Base-by-base conservation (phyloP, 345 rosid species). In the Cochlearia excelsa region DNA sequence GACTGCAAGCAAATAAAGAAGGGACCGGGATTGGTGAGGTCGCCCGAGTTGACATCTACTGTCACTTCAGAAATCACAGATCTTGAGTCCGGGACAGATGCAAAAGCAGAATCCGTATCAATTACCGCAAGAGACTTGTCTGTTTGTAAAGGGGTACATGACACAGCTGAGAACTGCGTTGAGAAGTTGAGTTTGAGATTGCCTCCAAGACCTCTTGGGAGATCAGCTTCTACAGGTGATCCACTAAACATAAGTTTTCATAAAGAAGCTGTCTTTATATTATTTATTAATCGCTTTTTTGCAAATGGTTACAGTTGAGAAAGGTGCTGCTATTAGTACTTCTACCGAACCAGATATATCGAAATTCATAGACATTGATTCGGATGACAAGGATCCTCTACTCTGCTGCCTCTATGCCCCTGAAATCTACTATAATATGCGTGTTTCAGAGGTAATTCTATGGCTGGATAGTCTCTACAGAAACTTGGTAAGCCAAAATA, bases 321-420 rank as follows among this genome's bases (percentile, higher is more conserved):
- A 69, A 66, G 61, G 53, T 52, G 59, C 30, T 41, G 50, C 70
- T 64, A 27, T 54, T 46, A 75, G 71, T 63, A 66, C 56, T 39
- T 75, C 49, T 29, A 59, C 38, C 52, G 57, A 28, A 34, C 70
- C 75, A 28, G 68, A 67, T 70, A 75, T 71, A 42, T 76, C 71
- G 2, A 80, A 75, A 38, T 72, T 74, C 65, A 49, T 68, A 2
- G 75, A 92, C 75, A 88, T 92, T 46, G 98, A 92, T 71, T 69
- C 76, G 3, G 84, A 86, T 59, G 47, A 62, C 67, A 80, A 78
- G 70, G 77, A 92, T 70, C 93, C 84, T 75, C 78, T 76, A 45
- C 63, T 92, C n/a, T 92, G 96, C 70, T 75, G 90, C 72, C 77
- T 81, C 29, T 88, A 88, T 79, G 95, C 89, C 27, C 75, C 78